phyloP scores from a whole-genome alignment of 345 rosid species.

The Brassica juncea region DNA sequence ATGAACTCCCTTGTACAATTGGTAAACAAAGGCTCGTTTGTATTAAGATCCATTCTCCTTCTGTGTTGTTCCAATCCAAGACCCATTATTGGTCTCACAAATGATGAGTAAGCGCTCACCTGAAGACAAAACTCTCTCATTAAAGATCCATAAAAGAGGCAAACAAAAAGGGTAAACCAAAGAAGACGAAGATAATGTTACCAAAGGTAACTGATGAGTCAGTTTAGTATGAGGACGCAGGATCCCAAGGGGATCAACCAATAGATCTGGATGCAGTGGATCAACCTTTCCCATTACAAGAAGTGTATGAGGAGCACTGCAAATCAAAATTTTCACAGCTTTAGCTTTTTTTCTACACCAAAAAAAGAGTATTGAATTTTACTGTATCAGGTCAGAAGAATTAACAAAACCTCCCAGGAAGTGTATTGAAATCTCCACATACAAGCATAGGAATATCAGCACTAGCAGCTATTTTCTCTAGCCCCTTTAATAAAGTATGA shows the following conservation, averaged over 20 bases:
- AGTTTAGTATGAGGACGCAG: constrained; percentile 86
- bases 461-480: constrained; percentile 96
- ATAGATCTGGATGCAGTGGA: constrained; percentile 71
- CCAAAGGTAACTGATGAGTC: constrained; percentile 91
- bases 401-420: constrained; percentile 43
- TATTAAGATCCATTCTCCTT: constrained; percentile 79
- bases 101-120: constrained; percentile 98
- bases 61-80: constrained; percentile 68
- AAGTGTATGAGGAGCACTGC: constrained; percentile 94
- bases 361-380: neutral
- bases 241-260: constrained; percentile 82
- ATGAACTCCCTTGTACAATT: constrained; percentile 94
- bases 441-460: constrained; percentile 99
- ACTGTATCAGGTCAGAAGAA: constrained; percentile 17
- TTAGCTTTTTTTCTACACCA: neutral
- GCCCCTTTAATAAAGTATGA: constrained; percentile 90
- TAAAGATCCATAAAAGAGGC: constrained; percentile 8
- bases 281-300: constrained; percentile 96
- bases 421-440: constrained; percentile 94
- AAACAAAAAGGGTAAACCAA: neutral
- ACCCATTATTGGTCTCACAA: constrained; percentile 68
- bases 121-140: constrained; percentile 39
- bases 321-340: constrained; percentile 26
- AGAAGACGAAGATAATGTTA: constrained; percentile 38
- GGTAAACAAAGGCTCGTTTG: constrained; percentile 95